A percentile compares a stretch with the other conserved stretches of the same genome.
These are phyloP conservation scores for Garcia nutans DNA, from an alignment of 345 rosid species.

Conservation along the genomic window DNA sequence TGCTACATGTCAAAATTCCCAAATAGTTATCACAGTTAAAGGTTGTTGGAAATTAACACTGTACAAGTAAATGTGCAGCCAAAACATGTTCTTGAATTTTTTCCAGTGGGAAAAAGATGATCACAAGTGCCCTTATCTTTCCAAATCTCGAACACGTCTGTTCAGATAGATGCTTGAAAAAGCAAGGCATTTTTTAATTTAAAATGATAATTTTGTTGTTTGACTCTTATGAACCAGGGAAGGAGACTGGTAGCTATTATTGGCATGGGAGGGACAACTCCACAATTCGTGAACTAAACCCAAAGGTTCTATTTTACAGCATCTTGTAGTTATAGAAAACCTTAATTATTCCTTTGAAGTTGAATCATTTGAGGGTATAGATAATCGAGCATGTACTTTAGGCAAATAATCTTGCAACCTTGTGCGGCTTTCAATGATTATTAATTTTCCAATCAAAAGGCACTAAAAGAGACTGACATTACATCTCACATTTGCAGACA, in stretches of 20 bases:
- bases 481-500: constrained; percentile 43
- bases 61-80: not conserved
- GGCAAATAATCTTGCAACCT: not conserved
- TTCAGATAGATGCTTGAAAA: no score
- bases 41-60: not conserved
- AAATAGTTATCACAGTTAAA: not conserved
- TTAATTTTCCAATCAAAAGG: not conserved
- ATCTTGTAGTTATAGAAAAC: constrained; percentile 13
- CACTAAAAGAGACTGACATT: constrained; percentile 13
- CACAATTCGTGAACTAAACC: constrained; percentile 66
- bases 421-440: not conserved
- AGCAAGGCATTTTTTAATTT: not conserved
- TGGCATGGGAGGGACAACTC: constrained; percentile 90
- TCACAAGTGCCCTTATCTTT: not conserved
- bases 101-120: not conserved
- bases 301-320: constrained; percentile 52
- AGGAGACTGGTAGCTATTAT: constrained; percentile 63
- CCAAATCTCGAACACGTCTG: not conserved
- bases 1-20: not conserved
- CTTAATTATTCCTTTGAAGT: not conserved
- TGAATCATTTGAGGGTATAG: not conserved
- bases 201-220: constrained; percentile 1
- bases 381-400: not conserved
- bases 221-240: constrained; percentile 46
- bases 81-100: not conserved